A percentile compares a stretch with the other conserved stretches of the same genome.
Conservation (phyloP, 768 basidiomycete species). For the Lentinula lateritia region DNA sequence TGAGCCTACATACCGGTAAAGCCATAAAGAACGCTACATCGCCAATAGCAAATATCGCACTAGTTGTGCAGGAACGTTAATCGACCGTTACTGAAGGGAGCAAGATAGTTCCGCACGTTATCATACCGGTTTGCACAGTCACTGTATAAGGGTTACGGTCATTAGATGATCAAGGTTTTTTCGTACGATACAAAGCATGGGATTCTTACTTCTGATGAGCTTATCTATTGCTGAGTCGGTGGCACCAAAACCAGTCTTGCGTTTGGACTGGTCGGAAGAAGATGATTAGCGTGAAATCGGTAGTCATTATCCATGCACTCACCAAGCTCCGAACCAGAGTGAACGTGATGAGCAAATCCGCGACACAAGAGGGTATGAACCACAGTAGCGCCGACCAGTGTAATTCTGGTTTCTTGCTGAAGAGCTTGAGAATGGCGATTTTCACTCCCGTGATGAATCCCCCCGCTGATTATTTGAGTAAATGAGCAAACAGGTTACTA, state of each 20-base stretch:
- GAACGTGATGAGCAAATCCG: constrained; percentile 5
- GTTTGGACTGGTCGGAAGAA: background rate
- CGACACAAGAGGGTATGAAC: constrained; percentile 4
- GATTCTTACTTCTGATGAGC: constrained; percentile 2
- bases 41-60: constrained; percentile 33
- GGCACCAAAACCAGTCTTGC: constrained; percentile 6
- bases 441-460: background rate
- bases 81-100: background rate
- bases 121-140: constrained; percentile 6
- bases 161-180: background rate
- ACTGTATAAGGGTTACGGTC: background rate
- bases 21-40: constrained; percentile 38
- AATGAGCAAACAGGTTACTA: background rate
- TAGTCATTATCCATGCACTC: background rate
- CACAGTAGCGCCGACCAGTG: constrained; percentile 6
- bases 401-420: constrained; percentile 5
- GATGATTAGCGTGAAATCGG: background rate
- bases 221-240: constrained; percentile 7
- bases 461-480: background rate
- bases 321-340: constrained; percentile 4
- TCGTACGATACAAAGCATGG: too few species aligned
- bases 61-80: constrained; percentile 5
- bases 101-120: background rate
- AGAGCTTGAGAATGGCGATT: constrained; percentile 6
- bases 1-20: constrained; percentile 23